Base-by-base conservation (phyloP, 441 rosid genomes). In the Melastoma candidum region DNA sequence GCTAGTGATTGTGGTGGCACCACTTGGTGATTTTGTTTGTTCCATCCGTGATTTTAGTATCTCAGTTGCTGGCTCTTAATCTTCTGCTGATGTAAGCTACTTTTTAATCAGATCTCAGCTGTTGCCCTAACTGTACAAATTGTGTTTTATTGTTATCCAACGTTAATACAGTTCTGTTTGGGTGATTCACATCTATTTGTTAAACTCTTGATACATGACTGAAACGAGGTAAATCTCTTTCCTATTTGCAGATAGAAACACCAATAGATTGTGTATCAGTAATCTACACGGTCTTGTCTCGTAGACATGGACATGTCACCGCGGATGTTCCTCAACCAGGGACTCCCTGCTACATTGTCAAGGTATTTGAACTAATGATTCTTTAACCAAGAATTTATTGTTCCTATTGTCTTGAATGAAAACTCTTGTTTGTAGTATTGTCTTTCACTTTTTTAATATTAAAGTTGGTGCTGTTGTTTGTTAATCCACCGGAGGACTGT, bases 321-420 rank as follows among this genome's bases (percentile, higher is more conserved):
- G 89, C 97, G 39, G 95, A 92, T 73, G 89, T 92, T 68, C 98
- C 98, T 67, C 98, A 87, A 71, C 96, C 98, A 1, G 95, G 98
- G 61, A 92, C 96, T 14, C 96, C 98, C 0, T 85, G 85, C 57
- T 92, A 92, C 67, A 87, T 84, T 56, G 97, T 90, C 49, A 90
- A 92, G 97, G 96, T 87, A 17, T 51, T 50, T 62, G 32, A 55
- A 8, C 27, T 54, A 36, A 4, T 13, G 48, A 17, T 17, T 17
- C 22, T 17, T 17, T 17, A 17, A 46, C 22, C 22, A 17, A 17
- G 22, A 17, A 17, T 17, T 17, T 17, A 17, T 17, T 17, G 22
- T 17, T 36, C 8, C 41, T 36, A 36, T 36, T 36, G 41, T 36
- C 8, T 36, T 36, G 41, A 9, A 4, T 4, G 41, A 36, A 36